Percentiles rank a stretch among this genome's conserved stretches.
Evolutionary conservation across 2,329 filamentous ascomycete genomes (phyloP).

Genomic region (Trichophyton benhamiae): DNA sequence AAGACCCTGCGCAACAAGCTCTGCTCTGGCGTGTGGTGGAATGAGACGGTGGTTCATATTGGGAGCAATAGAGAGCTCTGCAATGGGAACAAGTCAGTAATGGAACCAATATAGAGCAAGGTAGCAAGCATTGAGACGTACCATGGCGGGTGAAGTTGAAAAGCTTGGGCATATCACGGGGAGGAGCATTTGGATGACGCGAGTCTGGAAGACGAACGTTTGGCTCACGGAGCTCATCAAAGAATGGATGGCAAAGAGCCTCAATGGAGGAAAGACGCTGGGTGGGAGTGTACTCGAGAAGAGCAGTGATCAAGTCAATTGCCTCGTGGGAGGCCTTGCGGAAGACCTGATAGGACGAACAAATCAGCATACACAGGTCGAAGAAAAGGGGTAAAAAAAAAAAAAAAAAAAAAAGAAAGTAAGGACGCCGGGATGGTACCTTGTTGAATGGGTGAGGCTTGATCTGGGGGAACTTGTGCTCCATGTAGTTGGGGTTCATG

Average conservation of each 20-base stretch:
- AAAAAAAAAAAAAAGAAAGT: too few relatives aligned
- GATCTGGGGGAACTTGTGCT: slow-evolving; percentile 99
- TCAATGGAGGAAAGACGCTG: slow-evolving; percentile 87
- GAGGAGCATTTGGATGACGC: slow-evolving; percentile 66
- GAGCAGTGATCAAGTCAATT: slow-evolving; percentile 83
- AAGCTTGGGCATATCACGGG: slow-evolving; percentile 71
- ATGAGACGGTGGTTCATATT: slow-evolving; percentile 79
- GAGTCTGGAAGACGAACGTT: slow-evolving; percentile 85
- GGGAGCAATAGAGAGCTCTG: slow-evolving; percentile 92
- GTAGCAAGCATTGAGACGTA: slow-evolving; percentile 36
- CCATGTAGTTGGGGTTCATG: slow-evolving; percentile 99
- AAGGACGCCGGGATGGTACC: slow-evolving; percentile 28
- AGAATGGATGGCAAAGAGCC: slow-evolving; percentile 97
- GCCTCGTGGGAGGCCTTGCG: slow-evolving; percentile 86
- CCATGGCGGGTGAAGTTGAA: slow-evolving; percentile 93
- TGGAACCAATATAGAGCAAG: neutral
- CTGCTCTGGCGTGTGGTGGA: slow-evolving; percentile 64
- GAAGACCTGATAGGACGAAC: slow-evolving; percentile 53
- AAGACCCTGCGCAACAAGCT: slow-evolving; percentile 63
- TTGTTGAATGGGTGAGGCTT: slow-evolving; percentile 99
- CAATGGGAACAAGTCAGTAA: neutral
- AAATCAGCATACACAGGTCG: neutral
- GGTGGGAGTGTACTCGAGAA: slow-evolving; percentile 94
- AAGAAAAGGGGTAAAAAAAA: too few relatives aligned
- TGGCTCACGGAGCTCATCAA: slow-evolving; percentile 91